Evolutionary conservation across 257 asterid species (phyloP).

Genomic region (Ophiorrhiza pumila): DNA sequence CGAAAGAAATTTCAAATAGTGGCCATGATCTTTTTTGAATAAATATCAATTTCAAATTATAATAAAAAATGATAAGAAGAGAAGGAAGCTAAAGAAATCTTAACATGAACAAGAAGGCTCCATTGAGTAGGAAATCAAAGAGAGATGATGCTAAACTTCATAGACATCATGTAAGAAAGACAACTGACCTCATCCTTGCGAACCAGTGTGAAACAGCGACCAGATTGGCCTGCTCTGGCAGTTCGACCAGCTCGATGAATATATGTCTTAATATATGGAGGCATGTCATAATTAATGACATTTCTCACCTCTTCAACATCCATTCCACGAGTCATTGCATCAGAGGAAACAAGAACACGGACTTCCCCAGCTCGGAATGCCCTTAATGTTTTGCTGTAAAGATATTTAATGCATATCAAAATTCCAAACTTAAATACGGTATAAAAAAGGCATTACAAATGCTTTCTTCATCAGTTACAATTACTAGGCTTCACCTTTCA

Average conservation of each 20-base stretch:
- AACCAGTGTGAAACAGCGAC: slow-evolving; percentile 72
- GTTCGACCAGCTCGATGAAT: slow-evolving; percentile 94
- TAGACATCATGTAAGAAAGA: slow-evolving; percentile 3
- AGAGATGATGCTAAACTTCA: not conserved
- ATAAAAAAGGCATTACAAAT: not conserved
- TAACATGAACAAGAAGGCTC: not conserved
- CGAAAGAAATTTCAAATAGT: not conserved
- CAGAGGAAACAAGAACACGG: slow-evolving; percentile 78
- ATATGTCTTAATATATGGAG: slow-evolving; percentile 65
- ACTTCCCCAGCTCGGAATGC: slow-evolving; percentile 70
- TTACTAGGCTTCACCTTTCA: no score
- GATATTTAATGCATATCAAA: slow-evolving; percentile 8
- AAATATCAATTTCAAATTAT: not conserved
- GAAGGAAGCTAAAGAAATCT: not conserved
- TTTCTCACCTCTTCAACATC: slow-evolving; percentile 85
- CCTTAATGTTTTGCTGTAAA: slow-evolving; percentile 67
- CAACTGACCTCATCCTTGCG: slow-evolving; percentile 62
- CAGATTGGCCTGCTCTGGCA: slow-evolving; percentile 83
- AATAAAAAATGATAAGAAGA: not conserved
- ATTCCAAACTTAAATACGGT: not conserved
- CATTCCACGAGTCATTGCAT: slow-evolving; percentile 95
- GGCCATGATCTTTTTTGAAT: not conserved
- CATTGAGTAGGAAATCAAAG: not conserved
- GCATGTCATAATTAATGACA: slow-evolving; percentile 87
- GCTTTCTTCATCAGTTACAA: not conserved